Base-by-base conservation (phyloP, 2,329 filamentous ascomycete species). In the Coleophoma eucalyptorum region DNA sequence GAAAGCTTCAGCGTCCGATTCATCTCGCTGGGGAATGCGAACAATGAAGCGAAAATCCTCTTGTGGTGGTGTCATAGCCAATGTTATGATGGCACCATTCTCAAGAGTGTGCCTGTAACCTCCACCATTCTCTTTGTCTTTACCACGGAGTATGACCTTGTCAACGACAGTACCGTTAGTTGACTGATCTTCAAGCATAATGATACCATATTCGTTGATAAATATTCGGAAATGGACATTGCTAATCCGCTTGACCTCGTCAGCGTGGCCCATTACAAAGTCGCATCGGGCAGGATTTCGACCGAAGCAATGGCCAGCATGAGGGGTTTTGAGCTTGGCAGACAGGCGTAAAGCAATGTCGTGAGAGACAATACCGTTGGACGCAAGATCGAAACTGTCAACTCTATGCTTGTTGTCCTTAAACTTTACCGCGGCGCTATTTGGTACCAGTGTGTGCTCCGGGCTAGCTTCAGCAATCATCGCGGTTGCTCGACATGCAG, bases 221-320 rank as follows among this genome's bases (percentile, higher is more conserved):
- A 87, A 96, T 55, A 99, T 96, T 48, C 90, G 86, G 67, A 97
- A 99, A 67, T 99, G 94, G n/a, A 88, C 79, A 65, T 97, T 97
- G 74, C 93, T 97, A 53, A 99, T 80, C 41, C 89, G 81, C 65
- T 82, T 87, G 48, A 81, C 74, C 1, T 80, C 79, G 58, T 93
- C 87, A 34, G 73, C 68, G 44, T 90, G 82, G 60, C 80, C 79
- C 43, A 92, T 71, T 51, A 85, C 70, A 47, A 89, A 75, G 62
- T 99, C 94, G 68, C 89, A 94, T 33, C 81, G 78, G 43, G 67
- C 60, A 1, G 69, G 59, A 62, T 94, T 93, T 50, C 94, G 84
- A 31, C 94, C 94, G 68, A 99, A 97, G 41, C 83, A 80, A 69
- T 95, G 97, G 35, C 94, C 94, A 47, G 81, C 72, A 3, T 73